Percentiles rank a stretch among this genome's conserved stretches.
Evolutionary conservation across 2,329 filamentous ascomycete genomes (phyloP).

Genomic region (Cladosporium sp.): DNA sequence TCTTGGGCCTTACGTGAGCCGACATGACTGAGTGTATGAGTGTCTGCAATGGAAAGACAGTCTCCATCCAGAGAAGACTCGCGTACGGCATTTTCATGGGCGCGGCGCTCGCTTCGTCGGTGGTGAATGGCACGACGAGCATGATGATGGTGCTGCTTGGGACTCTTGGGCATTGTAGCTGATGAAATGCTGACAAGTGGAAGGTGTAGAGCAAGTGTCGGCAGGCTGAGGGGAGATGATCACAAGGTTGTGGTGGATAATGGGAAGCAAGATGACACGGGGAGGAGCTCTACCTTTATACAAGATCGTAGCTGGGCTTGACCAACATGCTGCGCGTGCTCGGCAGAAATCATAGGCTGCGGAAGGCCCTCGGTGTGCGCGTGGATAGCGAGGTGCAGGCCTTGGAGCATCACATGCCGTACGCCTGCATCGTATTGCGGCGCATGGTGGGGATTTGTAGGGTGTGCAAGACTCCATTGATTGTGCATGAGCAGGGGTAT

Average conservation of each 20-base stretch:
- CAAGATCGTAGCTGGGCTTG: not conserved
- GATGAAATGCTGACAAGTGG: not conserved
- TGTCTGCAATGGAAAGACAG: not conserved
- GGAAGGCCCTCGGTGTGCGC: not conserved
- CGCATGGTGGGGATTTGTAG: not conserved
- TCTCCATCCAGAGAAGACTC: not conserved
- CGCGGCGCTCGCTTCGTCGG: not conserved
- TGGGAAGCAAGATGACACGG: not conserved
- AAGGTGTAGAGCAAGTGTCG: not conserved
- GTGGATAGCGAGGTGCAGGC: not conserved
- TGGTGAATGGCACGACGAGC: not conserved
- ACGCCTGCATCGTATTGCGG: not conserved
- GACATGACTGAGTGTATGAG: not conserved
- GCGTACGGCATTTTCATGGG: not conserved
- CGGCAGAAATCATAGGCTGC: not conserved
- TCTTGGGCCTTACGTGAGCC: not conserved
- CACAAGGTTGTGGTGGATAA: not conserved
- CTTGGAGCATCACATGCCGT: not conserved
- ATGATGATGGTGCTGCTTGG: not conserved
- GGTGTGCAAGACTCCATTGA: not conserved
- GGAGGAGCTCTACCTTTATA: not conserved
- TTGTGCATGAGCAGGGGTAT: not conserved
- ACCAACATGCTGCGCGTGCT: not conserved
- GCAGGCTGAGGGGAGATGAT: not conserved
- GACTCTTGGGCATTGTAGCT: not conserved